Evolutionary conservation across 1,139 yeast species (phyloP), one percentile per base, ranked within the genome.

Genomic region (Taiozyma sp.): DNA sequence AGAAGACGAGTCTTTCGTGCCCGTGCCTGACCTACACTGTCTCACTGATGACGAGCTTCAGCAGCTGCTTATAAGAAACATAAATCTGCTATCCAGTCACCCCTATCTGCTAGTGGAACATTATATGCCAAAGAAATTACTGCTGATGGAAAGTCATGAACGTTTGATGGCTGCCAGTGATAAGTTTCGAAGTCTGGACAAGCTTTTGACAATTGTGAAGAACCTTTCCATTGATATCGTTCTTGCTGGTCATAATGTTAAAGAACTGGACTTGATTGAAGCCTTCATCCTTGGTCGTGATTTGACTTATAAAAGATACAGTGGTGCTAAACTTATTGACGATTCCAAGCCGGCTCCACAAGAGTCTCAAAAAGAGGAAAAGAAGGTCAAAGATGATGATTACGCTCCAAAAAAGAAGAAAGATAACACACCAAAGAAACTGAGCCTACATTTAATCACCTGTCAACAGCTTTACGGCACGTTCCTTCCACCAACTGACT

Each of bases 81-180:
- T 84, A 10, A 64, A 72, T 34, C 73, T 76, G 22, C 70, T 84
- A 0, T 72, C 77, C 3, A 80, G 78, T 59, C 91, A 87, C 64
- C 90, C 92, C 1, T 81, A 85, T 41, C 68, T 86, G 44, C 64
- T 86, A 42, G 91, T 86, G 36, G 88, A 85, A 60, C 93, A 87
- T 64, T 86, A 82, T 59, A 82, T 86, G 63, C 90, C 93, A 13
- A 80, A 83, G 55, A 83, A 83, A 52, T 69, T 86, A 53, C 64
- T 87, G 22, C 68, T 84, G 42, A 78, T 81, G 81, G 88, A 84
- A 56, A 74, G 86, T 1, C 84, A 79, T 53, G 83, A 80, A 52
- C 67, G 78, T 45, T 68, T 85, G 47, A 69, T 75, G 42, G 69
- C 70, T 41, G 71, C 83, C 30, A 80, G 88, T 23, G 87, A 84